Evolutionary conservation across 768 basidiomycete species (phyloP).

Genomic region (Epithele typhae): DNA sequence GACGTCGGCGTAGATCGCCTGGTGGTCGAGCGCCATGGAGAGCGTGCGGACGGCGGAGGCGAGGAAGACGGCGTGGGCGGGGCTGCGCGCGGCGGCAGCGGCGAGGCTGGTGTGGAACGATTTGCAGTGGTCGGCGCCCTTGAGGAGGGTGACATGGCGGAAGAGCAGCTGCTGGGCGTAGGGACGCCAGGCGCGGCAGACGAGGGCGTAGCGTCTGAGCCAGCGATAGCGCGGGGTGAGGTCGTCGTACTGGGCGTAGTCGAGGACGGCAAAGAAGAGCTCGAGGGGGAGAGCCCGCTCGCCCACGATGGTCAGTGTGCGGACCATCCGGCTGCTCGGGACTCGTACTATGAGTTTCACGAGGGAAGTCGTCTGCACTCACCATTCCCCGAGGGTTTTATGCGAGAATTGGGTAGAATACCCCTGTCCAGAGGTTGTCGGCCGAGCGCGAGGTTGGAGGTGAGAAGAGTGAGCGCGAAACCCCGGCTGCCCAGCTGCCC

Average conservation of each 20-base stretch:
- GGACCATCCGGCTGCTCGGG: too few species aligned
- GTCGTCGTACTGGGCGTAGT: conserved; percentile 6
- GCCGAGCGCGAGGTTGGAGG: too few species aligned
- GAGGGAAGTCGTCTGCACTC: too few species aligned
- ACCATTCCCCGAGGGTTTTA: too few species aligned
- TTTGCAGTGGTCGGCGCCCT: conserved; percentile 2
- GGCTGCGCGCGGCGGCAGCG: neutral
- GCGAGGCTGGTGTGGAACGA: neutral
- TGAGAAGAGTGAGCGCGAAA: too few species aligned
- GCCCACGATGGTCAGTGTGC: too few species aligned
- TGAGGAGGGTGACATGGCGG: conserved; percentile 1
- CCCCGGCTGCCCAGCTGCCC: too few species aligned
- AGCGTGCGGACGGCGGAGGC: neutral
- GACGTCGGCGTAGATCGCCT: conserved; percentile 4
- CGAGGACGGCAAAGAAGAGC: neutral
- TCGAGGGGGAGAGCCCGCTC: neutral
- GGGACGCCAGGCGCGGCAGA: conserved; percentile 3
- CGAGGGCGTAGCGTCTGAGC: conserved; percentile 1
- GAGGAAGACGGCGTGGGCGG: neutral
- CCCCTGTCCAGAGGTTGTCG: too few species aligned
- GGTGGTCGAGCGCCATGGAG: conserved; percentile 2
- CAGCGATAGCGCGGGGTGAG: conserved; percentile 5
- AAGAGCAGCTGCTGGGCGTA: conserved; percentile 7
- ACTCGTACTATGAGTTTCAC: too few species aligned
- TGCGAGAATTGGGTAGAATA: too few species aligned